Evolutionary conservation across 768 basidiomycete species (phyloP).

Genomic region (Suillus lakei): DNA sequence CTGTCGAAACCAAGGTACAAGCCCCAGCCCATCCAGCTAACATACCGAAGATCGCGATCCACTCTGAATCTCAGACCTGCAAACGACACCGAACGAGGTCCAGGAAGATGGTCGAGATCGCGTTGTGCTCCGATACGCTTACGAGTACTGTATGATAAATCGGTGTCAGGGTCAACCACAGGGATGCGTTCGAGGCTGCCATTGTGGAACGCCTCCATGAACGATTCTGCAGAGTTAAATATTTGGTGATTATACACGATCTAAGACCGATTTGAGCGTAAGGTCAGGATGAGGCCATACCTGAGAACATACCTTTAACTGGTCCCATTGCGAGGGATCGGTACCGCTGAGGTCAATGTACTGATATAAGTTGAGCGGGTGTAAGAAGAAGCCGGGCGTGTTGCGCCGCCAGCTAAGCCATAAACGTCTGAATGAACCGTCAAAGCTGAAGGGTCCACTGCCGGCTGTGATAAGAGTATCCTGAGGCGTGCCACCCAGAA

Average conservation of each 20-base stretch:
- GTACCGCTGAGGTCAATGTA: conserved; percentile 63
- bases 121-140: conserved; percentile 44
- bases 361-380: conserved; percentile 58
- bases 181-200: conserved; percentile 52
- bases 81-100: conserved; percentile 66
- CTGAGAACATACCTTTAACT: conserved; percentile 46
- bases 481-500: conserved; percentile 52
- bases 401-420: conserved; percentile 59
- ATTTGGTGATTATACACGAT: conserved; percentile 65
- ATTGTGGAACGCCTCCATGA: conserved; percentile 56
- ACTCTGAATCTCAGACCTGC: conserved; percentile 62
- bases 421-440: conserved; percentile 60
- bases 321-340: conserved; percentile 54
- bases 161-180: conserved; percentile 33
- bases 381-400: conserved; percentile 55
- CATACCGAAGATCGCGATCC: conserved; percentile 52
- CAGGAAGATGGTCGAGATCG: conserved; percentile 68
- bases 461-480: conserved; percentile 54
- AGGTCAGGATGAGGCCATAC: neutral
- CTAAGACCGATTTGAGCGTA: conserved; percentile 27
- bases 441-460: conserved; percentile 59
- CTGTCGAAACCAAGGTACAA: conserved; percentile 65
- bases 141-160: conserved; percentile 52
- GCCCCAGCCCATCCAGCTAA: conserved; percentile 75
- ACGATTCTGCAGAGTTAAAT: conserved; percentile 51